Evolutionary conservation across 2,329 filamentous ascomycete species (phyloP).

Genomic region (Diaporthe sp.): DNA sequence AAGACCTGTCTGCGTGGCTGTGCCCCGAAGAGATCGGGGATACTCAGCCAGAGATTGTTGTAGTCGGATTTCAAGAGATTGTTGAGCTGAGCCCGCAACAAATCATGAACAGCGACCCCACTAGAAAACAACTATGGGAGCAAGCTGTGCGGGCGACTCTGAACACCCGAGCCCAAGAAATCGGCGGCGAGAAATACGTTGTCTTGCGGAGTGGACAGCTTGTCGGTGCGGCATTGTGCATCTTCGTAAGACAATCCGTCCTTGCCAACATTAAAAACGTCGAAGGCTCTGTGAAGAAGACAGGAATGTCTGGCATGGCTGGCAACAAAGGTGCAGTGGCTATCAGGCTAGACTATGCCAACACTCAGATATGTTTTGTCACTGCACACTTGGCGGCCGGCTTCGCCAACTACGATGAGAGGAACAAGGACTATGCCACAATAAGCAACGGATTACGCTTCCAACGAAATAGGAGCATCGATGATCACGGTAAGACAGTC

Average conservation of each 20-base stretch:
- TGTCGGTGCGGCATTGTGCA: conserved; percentile 91
- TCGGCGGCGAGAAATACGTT: conserved; percentile 85
- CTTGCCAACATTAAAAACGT: conserved; percentile 93
- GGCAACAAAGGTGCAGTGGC: conserved; percentile 98
- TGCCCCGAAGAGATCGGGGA: conserved; percentile 73
- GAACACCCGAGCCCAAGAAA: conserved; percentile 76
- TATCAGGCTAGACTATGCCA: conserved; percentile 94
- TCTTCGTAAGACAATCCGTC: conserved; percentile 87
- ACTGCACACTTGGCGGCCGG: conserved; percentile 97
- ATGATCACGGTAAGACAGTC: conserved; percentile 79
- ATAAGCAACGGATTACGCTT: conserved; percentile 91
- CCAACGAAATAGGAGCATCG: conserved; percentile 90
- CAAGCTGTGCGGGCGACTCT: conserved; percentile 81
- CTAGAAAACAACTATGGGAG: conserved; percentile 89
- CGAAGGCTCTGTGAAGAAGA: conserved; percentile 94
- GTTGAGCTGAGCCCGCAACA: conserved; percentile 98
- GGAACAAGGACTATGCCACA: conserved; percentile 92
- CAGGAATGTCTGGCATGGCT: conserved; percentile 94
- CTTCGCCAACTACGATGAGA: conserved; percentile 96
- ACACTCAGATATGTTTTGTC: conserved; percentile 93
- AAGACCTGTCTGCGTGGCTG: conserved; percentile 89
- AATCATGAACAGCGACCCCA: conserved; percentile 98
- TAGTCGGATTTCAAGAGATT: conserved; percentile 96
- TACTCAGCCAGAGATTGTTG: conserved; percentile 85
- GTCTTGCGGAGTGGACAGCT: conserved; percentile 92